These are phyloP conservation scores for Diaporthe aspalathi DNA, from an alignment of 2,329 filamentous ascomycete genomes.

Conservation along the genomic window DNA sequence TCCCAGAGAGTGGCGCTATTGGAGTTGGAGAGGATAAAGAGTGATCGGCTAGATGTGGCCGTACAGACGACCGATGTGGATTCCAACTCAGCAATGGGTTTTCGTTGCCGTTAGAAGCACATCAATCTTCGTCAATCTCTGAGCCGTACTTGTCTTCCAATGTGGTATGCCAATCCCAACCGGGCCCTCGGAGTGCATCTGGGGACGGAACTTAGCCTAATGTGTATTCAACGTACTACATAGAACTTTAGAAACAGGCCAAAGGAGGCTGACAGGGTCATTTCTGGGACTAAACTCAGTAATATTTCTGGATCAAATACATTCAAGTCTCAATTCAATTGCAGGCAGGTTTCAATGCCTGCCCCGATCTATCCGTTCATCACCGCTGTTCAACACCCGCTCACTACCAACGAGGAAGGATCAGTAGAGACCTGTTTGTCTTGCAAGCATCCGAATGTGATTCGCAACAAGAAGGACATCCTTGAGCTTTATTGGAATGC, in stretches of 20 bases:
- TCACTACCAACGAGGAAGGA: neutral
- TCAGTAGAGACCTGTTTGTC: constrained; percentile 24
- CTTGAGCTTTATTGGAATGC: constrained; percentile 74
- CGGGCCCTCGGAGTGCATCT: no score
- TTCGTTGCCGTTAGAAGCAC: no score
- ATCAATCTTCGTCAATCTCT: no score
- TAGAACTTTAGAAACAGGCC: no score
- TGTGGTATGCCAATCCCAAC: no score
- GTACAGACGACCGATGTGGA: neutral
- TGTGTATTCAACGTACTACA: no score
- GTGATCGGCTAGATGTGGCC: neutral
- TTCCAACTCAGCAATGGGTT: no score
- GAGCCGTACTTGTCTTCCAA: no score
- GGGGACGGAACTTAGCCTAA: no score
- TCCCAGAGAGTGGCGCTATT: constrained; percentile 22
- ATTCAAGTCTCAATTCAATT: neutral
- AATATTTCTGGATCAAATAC: neutral
- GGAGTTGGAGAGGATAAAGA: constrained; percentile 20
- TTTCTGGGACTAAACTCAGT: no score
- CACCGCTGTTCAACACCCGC: neutral
- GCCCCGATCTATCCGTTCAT: neutral
- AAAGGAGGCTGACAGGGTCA: no score
- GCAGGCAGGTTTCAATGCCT: neutral
- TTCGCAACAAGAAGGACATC: constrained; percentile 71
- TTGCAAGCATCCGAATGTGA: constrained; percentile 23